phyloP scores from a whole-genome alignment of 1,284 basidiomycete genomes.

The Boletellus deceptivus region DNA sequence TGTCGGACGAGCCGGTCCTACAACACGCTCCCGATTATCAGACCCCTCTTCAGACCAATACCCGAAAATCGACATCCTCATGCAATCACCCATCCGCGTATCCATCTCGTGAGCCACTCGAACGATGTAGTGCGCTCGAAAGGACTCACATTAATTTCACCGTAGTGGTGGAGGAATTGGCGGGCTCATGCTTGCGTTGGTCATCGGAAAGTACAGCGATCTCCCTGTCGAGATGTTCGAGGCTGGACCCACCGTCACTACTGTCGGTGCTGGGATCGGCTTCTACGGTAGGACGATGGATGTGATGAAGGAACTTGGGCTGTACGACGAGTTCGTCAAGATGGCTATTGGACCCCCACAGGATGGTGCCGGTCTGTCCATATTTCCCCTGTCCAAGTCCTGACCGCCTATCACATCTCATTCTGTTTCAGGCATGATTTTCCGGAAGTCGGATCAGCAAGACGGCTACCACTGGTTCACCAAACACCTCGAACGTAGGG shows the following conservation, averaged over 20 bases:
- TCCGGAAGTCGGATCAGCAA: constrained; percentile 26
- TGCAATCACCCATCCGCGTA: background rate
- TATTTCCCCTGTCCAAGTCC: background rate
- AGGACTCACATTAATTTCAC: background rate
- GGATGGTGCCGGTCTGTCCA: constrained; percentile 14
- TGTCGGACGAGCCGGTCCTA: no score
- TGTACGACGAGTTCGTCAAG: constrained; percentile 21
- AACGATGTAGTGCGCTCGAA: background rate
- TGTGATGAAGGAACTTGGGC: constrained; percentile 34
- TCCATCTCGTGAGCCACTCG: background rate
- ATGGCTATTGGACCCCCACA: constrained; percentile 8
- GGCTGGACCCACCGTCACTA: constrained; percentile 33
- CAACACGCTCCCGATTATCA: no score
- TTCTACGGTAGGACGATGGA: constrained; percentile 37
- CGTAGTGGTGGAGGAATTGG: constrained; percentile 40
- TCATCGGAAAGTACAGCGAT: constrained; percentile 27
- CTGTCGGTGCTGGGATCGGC: constrained; percentile 38
- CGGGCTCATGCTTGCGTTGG: constrained; percentile 37
- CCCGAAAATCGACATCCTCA: background rate
- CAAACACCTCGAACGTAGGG: constrained; percentile 10
- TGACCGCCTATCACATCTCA: background rate
- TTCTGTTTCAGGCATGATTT: background rate
- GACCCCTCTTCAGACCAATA: background rate
- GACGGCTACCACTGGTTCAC: constrained; percentile 28
- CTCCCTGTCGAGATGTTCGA: constrained; percentile 37